Conservation (phyloP, 2,329 filamentous ascomycete genomes). For the Ophiostoma himal-ulmi region DNA sequence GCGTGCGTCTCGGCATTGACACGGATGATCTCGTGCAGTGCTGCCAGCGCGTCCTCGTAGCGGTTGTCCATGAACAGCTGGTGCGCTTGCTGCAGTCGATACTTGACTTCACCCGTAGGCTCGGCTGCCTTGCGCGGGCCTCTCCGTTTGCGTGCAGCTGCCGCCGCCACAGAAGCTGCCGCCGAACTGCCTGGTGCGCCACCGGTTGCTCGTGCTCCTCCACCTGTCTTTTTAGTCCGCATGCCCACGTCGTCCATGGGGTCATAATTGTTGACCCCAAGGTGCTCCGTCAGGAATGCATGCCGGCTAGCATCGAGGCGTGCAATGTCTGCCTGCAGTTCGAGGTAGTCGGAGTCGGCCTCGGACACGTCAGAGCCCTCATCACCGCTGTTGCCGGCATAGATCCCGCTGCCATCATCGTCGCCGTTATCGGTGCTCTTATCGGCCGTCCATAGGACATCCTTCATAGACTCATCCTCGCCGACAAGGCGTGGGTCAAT, state of each 20-base stretch:
- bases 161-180: slow-evolving; percentile 20
- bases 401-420: neutral
- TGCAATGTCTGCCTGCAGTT: slow-evolving; percentile 37
- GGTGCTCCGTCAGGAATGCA: slow-evolving; percentile 33
- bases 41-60: slow-evolving; percentile 53
- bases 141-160: slow-evolving; percentile 29
- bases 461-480: slow-evolving; percentile 1
- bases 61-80: slow-evolving; percentile 59
- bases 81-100: slow-evolving; percentile 60
- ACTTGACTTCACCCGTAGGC: slow-evolving; percentile 65
- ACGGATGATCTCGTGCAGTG: slow-evolving; percentile 58
- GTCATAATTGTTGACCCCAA: slow-evolving; percentile 26
- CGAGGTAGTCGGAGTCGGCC: slow-evolving; percentile 39
- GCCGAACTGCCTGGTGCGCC: neutral
- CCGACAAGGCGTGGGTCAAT: slow-evolving; percentile 8
- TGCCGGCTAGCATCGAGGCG: slow-evolving; percentile 36
- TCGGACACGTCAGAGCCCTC: slow-evolving; percentile 32
- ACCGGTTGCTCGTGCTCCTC: slow-evolving; percentile 15
- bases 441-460: neutral
- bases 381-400: slow-evolving; percentile 21
- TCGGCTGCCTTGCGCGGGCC: slow-evolving; percentile 58
- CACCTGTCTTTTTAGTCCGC: neutral
- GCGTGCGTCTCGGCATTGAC: slow-evolving; percentile 63
- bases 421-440: slow-evolving; percentile 16
- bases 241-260: slow-evolving; percentile 12